A percentile compares a stretch with the other conserved stretches of the same genome.
Conservation (phyloP, 2,329 filamentous ascomycete genomes). For the Fusarium coffeatum region DNA sequence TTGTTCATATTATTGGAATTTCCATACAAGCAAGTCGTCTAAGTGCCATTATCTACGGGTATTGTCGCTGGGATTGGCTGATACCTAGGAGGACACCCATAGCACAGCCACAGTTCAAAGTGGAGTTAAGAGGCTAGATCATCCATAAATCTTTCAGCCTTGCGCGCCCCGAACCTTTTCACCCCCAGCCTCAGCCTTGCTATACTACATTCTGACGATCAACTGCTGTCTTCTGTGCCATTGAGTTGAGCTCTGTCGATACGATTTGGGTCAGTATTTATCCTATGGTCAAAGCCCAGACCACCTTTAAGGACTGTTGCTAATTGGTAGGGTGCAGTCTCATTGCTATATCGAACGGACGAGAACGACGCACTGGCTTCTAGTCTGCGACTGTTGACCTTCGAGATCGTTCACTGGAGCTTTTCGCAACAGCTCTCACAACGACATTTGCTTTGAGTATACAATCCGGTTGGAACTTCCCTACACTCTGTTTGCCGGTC, state of each 20-base stretch:
- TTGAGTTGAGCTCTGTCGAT: constrained; percentile 8
- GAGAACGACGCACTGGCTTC: neutral
- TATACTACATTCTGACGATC: constrained; percentile 30
- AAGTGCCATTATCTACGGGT: neutral
- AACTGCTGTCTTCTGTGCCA: constrained; percentile 4
- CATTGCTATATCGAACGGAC: neutral
- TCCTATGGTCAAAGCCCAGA: neutral
- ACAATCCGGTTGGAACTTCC: neutral
- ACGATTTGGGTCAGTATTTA: constrained; percentile 2
- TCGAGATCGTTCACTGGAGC: constrained; percentile 12
- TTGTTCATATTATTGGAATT: neutral
- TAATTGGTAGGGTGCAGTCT: neutral
- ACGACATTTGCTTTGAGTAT: neutral
- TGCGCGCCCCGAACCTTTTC: constrained; percentile 37
- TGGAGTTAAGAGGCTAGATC: neutral
- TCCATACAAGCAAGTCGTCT: neutral
- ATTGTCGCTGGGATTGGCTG: constrained; percentile 14
- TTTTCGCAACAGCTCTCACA: neutral
- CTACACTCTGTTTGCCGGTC: neutral
- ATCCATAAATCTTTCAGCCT: constrained; percentile 35
- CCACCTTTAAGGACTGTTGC: neutral
- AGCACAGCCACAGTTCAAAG: constrained; percentile 20
- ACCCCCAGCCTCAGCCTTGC: constrained; percentile 44
- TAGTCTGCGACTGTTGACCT: constrained; percentile 2
- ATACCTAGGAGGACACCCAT: neutral